Conservation (phyloP, 1,139 yeast genomes). For the Blastobotrys illinoisensis region DNA sequence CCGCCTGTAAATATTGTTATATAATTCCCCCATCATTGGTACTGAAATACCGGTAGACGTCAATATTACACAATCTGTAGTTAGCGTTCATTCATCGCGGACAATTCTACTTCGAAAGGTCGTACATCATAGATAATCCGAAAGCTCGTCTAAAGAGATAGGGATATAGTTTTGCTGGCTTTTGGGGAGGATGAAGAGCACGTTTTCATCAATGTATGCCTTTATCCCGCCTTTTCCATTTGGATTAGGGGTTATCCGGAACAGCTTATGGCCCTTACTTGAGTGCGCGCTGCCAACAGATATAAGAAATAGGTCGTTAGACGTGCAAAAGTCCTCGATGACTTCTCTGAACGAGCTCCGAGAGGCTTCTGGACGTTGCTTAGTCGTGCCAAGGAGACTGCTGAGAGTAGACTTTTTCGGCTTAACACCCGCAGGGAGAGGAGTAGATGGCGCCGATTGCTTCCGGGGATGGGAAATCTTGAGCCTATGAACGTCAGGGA, state of each 20-base stretch:
- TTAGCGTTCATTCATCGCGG: too few species aligned
- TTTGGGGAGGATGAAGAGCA: constrained; percentile 36
- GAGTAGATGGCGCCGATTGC: not conserved
- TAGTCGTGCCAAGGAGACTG: not conserved
- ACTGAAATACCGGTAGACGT: not conserved
- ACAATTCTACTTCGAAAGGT: too few species aligned
- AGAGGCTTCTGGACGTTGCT: not conserved
- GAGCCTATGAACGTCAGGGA: not conserved
- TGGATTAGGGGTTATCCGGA: constrained; percentile 32
- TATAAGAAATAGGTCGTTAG: constrained; percentile 34
- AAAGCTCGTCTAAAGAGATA: constrained; percentile 26
- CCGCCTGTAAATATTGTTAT: not conserved
- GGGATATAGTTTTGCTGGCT: constrained; percentile 20
- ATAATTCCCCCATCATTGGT: not conserved
- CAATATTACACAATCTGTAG: not conserved
- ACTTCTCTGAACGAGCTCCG: constrained; percentile 42
- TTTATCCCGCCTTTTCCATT: constrained; percentile 31
- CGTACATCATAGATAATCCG: not conserved
- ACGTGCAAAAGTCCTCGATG: constrained; percentile 41
- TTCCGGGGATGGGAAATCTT: not conserved
- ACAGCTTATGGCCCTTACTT: constrained; percentile 34
- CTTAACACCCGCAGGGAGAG: not conserved
- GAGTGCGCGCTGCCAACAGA: constrained; percentile 32
- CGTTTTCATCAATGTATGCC: constrained; percentile 43
- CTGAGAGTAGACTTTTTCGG: not conserved